phyloP scores from a whole-genome alignment of 2,329 filamentous ascomycete species.

The Aspergillus fumigatus region DNA sequence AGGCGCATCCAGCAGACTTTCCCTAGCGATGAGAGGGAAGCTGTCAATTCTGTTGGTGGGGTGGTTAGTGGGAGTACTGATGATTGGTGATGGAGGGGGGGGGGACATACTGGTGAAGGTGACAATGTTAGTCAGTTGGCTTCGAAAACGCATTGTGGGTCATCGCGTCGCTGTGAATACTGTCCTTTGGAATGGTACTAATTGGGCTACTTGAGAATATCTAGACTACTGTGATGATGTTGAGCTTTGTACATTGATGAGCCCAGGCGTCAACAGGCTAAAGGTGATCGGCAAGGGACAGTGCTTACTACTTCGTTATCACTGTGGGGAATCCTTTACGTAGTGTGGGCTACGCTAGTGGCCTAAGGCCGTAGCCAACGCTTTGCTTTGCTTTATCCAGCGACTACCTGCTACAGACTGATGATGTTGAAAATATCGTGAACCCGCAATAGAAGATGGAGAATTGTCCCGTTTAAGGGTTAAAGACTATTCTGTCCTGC shows the following conservation, averaged over 20 bases:
- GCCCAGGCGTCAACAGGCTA: not conserved
- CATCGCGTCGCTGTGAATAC: not conserved
- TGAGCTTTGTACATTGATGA: not conserved
- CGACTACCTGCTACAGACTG: not conserved
- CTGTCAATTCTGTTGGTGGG: constrained; percentile 52
- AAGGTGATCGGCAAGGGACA: not conserved
- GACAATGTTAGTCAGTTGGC: constrained; percentile 26
- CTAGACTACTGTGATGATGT: not conserved
- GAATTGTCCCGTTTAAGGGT: not conserved
- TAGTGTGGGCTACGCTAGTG: not conserved
- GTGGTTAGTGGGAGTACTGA: constrained; percentile 15
- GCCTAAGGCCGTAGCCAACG: not conserved
- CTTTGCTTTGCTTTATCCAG: not conserved
- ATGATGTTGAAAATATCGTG: not conserved
- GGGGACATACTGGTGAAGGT: constrained; percentile 49
- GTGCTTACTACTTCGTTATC: not conserved
- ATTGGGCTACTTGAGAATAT: not conserved
- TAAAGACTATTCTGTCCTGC: not conserved
- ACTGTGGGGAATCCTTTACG: not conserved
- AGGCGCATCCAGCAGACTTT: constrained; percentile 89
- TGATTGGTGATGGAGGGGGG: constrained; percentile 8
- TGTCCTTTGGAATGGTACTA: not conserved
- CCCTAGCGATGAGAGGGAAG: constrained; percentile 62
- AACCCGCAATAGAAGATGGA: not conserved
- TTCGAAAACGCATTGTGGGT: constrained; percentile 31